A percentile compares a stretch with the other conserved stretches of the same genome.
phyloP scores from a whole-genome alignment of 106 monocot genomes.

The Xerophyta viscosa region DNA sequence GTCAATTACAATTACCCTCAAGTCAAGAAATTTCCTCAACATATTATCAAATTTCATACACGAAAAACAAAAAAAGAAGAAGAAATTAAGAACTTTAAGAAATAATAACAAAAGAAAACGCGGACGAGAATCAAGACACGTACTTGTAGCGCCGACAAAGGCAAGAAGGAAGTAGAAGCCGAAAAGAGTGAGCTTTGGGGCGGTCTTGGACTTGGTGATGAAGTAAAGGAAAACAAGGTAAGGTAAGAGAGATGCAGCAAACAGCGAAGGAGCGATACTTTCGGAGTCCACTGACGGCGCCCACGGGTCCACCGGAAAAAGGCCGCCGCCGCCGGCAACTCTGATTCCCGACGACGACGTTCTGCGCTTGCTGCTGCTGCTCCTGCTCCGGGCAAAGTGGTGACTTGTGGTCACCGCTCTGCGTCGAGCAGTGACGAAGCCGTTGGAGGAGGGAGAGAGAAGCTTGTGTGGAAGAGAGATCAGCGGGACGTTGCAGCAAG shows the following conservation, averaged over 20 bases:
- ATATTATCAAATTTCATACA: no score
- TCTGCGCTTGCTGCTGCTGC: not conserved
- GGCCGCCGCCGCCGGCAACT: slow-evolving; percentile 29
- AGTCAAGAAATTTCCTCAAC: no score
- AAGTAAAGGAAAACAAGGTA: slow-evolving; percentile 90
- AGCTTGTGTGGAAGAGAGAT: not conserved
- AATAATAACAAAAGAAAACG: not conserved
- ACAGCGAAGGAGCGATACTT: slow-evolving; percentile 86
- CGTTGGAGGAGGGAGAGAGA: not conserved
- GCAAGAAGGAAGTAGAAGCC: slow-evolving; percentile 98
- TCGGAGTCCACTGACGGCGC: slow-evolving; percentile 73
- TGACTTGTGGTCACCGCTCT: no score
- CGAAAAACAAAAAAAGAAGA: no score
- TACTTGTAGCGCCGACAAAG: slow-evolving; percentile 91
- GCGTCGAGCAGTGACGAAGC: not conserved
- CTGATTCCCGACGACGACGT: not conserved
- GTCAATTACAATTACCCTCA: no score
- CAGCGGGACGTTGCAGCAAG: not conserved
- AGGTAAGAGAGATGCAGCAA: slow-evolving; percentile 86
- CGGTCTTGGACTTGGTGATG: slow-evolving; percentile 85
- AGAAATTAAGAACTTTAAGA: no score
- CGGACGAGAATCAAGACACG: slow-evolving; percentile 2
- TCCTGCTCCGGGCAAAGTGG: not conserved
- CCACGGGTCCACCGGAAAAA: slow-evolving; percentile 72
- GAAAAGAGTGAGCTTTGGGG: slow-evolving; percentile 89